Conservation (phyloP, 164 flowering plant genomes). For the Sextonia rubra region DNA sequence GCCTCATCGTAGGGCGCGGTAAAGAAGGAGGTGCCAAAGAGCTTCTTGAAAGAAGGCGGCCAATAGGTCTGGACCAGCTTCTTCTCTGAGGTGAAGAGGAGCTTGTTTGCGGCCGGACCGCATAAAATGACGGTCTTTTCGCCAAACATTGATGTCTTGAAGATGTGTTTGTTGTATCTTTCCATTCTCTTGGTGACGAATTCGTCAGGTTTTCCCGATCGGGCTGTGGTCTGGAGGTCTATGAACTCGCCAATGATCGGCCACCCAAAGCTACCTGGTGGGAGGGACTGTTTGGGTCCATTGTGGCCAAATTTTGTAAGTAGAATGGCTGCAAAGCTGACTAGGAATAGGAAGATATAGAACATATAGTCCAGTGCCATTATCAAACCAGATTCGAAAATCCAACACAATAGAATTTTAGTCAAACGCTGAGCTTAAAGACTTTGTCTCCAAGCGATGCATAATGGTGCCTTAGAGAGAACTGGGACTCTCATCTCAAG, state of each 20-base stretch:
- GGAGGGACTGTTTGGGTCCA: no score
- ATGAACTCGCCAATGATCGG: constrained; percentile 8
- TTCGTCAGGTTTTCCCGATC: constrained; percentile 1
- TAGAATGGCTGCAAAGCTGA: no score
- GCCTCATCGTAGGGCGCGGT: constrained; percentile 5
- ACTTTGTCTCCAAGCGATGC: no score
- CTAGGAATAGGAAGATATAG: no score
- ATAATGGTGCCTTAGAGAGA: no score
- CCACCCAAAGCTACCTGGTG: no score
- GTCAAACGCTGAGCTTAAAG: no score
- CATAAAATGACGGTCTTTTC: constrained; percentile 10
- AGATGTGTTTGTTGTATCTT: constrained; percentile 10
- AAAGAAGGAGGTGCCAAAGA: constrained; percentile 11
- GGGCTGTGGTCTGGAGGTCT: constrained; percentile 6
- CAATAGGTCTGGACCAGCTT: constrained; percentile 20
- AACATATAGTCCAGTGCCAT: no score
- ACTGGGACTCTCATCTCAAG: no score
- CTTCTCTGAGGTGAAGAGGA: constrained; percentile 19
- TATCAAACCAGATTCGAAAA: no score
- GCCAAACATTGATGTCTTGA: constrained; percentile 11
- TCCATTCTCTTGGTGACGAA: constrained; percentile 10
- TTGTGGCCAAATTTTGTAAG: no score
- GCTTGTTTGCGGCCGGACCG: constrained; percentile 14
- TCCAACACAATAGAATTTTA: no score
- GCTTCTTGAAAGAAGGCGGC: constrained; percentile 16